Evolutionary conservation across 129 eudicot species (phyloP), one percentile per base, ranked within the genome.

Genomic region (Helichrysum umbraculigerum): DNA sequence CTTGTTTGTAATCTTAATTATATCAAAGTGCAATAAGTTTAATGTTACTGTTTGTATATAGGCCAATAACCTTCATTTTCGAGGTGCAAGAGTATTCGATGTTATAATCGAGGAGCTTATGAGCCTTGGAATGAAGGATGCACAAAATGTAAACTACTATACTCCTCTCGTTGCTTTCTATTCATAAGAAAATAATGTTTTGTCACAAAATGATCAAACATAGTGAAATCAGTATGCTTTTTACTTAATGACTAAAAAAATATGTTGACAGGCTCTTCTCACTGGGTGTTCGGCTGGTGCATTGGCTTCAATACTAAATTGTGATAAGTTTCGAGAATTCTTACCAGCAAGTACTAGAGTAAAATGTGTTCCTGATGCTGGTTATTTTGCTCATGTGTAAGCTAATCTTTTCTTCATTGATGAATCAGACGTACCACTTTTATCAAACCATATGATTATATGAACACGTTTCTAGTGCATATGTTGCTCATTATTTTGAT

Each of bases 51-150:
- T 66, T 66, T 67, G 34, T 32, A 56, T 74, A 5, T 37, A 87
- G 91, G 81, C 15, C 41, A 87, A 78, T 51, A 79, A 79, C 74
- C 85, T 87, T 20, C 61, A 88, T 76, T 85, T 72, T 79, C 79
- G 92, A 83, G 93, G 93, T 58, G 88, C 85, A 72, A 76, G 86
- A 62, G 79, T 86, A 35, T 88, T 87, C 65, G 68, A 35, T 16
- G 93, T 81, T 10, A 78, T 88, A 19, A 74, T 83, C 32, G 83
- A 86, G 72, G 90, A 88, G 71, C 77, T 88, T 29, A 58, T 88
- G 68, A 81, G 73, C 35, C 61, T 82, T 32, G 90, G 93, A 50
- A 85, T 87, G 88, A 66, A 77, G 39, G 63, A 70, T 82, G 88
- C 91, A 59, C 42, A 70, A 66, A 81, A 77, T 72, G 88, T 84